phyloP scores from a whole-genome alignment of 176 grass and related monocot species.

The Bromus sterilis region DNA sequence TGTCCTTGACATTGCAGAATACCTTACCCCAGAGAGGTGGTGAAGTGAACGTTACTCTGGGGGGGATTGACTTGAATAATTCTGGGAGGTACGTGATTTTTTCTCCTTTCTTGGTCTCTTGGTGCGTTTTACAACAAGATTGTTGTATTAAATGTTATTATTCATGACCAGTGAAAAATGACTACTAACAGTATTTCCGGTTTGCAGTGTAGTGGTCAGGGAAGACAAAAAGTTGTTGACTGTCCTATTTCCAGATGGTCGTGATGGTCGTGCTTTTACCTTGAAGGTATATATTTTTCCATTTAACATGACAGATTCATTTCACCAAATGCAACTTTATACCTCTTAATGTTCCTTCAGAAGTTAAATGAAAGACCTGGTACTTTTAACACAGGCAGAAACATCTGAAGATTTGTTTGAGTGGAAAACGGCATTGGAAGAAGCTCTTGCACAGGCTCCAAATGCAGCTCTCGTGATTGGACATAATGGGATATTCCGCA shows the following conservation, averaged over 20 bases:
- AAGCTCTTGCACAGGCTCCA: slow-evolving; percentile 96
- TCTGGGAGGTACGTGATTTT: slow-evolving; percentile 68
- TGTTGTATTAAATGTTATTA: slow-evolving; percentile 2
- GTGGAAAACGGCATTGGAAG: slow-evolving; percentile 97
- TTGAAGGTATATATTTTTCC: slow-evolving; percentile 63
- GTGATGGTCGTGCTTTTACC: slow-evolving; percentile 96
- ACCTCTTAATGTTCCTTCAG: neutral
- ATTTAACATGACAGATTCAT: neutral
- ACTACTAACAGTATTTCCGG: slow-evolving; percentile 5
- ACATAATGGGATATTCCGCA: slow-evolving; percentile 98
- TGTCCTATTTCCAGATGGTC: slow-evolving; percentile 96
- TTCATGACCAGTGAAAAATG: slow-evolving; percentile 15
- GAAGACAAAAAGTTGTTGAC: slow-evolving; percentile 96
- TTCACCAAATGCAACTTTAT: slow-evolving; percentile 17
- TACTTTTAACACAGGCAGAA: slow-evolving; percentile 55
- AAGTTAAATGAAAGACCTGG: neutral
- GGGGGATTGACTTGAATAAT: slow-evolving; percentile 98
- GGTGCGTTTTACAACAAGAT: slow-evolving; percentile 6
- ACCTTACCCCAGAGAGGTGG: slow-evolving; percentile 80
- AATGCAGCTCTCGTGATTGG: slow-evolving; percentile 99
- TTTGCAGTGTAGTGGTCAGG: slow-evolving; percentile 92
- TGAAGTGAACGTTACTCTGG: slow-evolving; percentile 90
- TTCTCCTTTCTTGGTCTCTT: neutral
- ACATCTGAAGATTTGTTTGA: slow-evolving; percentile 94
- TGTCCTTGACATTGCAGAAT: slow-evolving; percentile 56